Evolutionary conservation across 2,329 filamentous ascomycete genomes (phyloP).

Genomic region (Blastomyces emzantsi): DNA sequence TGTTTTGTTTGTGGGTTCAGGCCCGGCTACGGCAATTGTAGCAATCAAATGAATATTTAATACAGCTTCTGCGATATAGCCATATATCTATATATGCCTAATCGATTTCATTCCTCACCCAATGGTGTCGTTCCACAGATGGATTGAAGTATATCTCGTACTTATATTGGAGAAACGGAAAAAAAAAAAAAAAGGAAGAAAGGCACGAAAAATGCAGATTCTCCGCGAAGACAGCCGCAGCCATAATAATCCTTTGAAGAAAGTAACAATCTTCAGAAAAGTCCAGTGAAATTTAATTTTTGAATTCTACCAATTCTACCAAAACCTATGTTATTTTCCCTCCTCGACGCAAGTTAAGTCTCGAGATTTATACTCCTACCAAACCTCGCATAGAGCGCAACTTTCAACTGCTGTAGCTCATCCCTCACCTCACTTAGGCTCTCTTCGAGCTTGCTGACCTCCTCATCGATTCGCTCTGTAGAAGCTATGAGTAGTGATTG

Average conservation of each 20-base stretch:
- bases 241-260: background rate
- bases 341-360: constrained; percentile 11
- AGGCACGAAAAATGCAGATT: background rate
- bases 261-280: background rate
- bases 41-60: background rate
- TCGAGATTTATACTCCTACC: constrained; percentile 96
- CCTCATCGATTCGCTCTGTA: constrained; percentile 63
- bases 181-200: background rate
- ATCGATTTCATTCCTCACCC: background rate
- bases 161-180: background rate
- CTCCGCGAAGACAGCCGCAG: background rate
- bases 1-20: background rate
- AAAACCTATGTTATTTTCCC: too few relatives aligned
- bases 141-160: background rate
- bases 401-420: constrained; percentile 84
- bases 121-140: background rate
- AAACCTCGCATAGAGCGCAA: constrained; percentile 87
- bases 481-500: constrained; percentile 72
- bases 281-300: background rate
- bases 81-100: background rate
- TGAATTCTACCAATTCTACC: background rate
- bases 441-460: constrained; percentile 67
- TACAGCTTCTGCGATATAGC: background rate
- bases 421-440: constrained; percentile 66
- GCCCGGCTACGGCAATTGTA: background rate